Base-by-base conservation (phyloP, 2,329 filamentous ascomycete genomes). In the Aspergillus sp. region DNA sequence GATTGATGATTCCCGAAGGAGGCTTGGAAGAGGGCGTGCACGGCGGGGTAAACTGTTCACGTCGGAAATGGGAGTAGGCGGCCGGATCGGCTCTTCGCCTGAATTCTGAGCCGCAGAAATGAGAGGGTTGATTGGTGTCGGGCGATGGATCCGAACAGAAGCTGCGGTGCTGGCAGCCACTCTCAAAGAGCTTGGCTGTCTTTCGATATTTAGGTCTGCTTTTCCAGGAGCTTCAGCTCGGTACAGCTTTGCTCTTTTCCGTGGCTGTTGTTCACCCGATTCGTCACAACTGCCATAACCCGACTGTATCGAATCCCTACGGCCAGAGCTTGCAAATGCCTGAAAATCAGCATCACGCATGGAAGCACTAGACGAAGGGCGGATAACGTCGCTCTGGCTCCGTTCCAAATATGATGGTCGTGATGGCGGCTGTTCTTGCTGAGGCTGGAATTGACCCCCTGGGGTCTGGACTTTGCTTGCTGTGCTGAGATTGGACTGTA, bases 101-200 rank as follows among this genome's bases (percentile, higher is more conserved):
- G 71, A 70, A 31, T 68, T 67, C 54, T 73, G 64, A 49, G 66
- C 66, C 17, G 65, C 64, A 31, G 68, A 61, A 19, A 71, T 64
- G 8, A 69, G 63, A 40, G 77, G 76, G 55, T 78, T 78, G 25
- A 79, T 63, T 6, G 78, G 76, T 4, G 90, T 82, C 4, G 93
- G 93, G 45, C 92, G 85, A 72, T 96, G 90, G 48, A 88, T 88
- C 44, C 93, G 89, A 58, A 98, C 82, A 5, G 93, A 96, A 43
- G 91, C 91, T 45, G 93, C 89, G 15, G 90, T 96, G 71, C 91
- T 96, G 47, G 93, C 93, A 59, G 90, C 88, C n/a, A 96, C 91
- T 49, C 93, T 85, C 25, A 98, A 80, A 3, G 91, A 96, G 49
- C 95, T 91, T 9, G 87, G 84, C 31, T 87, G 87, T 40, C 85